phyloP scores from a whole-genome alignment of 192 early-diverging fungal genomes.

The Coemansia reversa region DNA sequence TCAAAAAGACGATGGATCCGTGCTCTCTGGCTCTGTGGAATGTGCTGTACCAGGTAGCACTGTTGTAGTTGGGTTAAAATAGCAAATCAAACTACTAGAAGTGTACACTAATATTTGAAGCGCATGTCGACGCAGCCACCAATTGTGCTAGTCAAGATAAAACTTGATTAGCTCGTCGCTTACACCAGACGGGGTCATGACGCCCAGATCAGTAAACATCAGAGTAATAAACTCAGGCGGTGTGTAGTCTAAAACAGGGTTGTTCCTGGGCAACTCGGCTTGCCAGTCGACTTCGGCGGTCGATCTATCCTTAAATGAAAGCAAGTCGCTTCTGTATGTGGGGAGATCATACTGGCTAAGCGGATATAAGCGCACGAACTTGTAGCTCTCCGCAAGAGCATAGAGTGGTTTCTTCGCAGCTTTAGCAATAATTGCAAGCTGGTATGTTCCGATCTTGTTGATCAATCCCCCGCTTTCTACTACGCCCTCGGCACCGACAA shows the following conservation, averaged over 20 bases:
- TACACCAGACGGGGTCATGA: slow-evolving; percentile 87
- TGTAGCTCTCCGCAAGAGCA: slow-evolving; percentile 92
- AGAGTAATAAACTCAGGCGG: slow-evolving; percentile 89
- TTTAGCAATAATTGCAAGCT: slow-evolving; percentile 92
- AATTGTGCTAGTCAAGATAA: slow-evolving; percentile 58
- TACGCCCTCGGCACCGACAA: slow-evolving; percentile 98
- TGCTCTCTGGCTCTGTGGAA: slow-evolving; percentile 34
- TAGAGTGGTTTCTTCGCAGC: slow-evolving; percentile 95
- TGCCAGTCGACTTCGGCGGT: slow-evolving; percentile 36
- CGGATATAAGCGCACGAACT: slow-evolving; percentile 94
- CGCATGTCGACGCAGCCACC: not conserved
- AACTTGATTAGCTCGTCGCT: slow-evolving; percentile 83
- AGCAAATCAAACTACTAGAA: not conserved
- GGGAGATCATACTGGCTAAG: slow-evolving; percentile 94
- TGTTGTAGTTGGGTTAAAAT: slow-evolving; percentile 7
- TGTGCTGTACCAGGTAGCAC: slow-evolving; percentile 39
- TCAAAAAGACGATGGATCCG: not conserved
- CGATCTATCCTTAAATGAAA: slow-evolving; percentile 61
- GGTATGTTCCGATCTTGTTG: slow-evolving; percentile 96
- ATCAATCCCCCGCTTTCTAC: slow-evolving; percentile 97
- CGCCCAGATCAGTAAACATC: slow-evolving; percentile 87
- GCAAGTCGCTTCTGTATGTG: slow-evolving; percentile 63
- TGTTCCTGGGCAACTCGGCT: slow-evolving; percentile 41
- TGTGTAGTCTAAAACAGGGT: slow-evolving; percentile 90
- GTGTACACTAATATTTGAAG: not conserved